Base-by-base conservation (phyloP, 306 rosid genomes). In the Begonia fuchsioides region DNA sequence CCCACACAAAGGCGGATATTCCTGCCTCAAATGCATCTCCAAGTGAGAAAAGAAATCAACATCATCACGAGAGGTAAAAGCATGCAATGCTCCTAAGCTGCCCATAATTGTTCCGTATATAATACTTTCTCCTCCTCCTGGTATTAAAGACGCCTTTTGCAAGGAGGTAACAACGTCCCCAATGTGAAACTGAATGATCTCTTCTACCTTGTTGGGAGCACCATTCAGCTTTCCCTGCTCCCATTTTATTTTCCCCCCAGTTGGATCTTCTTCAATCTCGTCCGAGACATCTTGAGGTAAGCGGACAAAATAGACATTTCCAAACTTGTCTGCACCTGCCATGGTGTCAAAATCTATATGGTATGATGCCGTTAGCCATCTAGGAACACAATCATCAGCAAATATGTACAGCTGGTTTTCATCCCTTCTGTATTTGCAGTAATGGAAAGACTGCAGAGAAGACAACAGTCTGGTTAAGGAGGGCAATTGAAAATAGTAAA, bases 11-110 rank as follows among this genome's bases (percentile, higher is more conserved):
- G 95, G 95, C 0, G 94, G 95, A 68, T 84, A 72, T 50, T 90
- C 95, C 80, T 90, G 97, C 74, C 97, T 90, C 84, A 90, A 4
- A 63, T 84, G 82, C 97, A 90, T 90, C 82, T 84, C 97, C 82
- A 90, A 58, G 68, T 84, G 95, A 58, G 95, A 90, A 58, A 90
- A 90, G 87, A 90, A 90, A 63, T 84, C 97, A 50, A 90, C 93
- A 38, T 90, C 97, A 39, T 90, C 97, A 12, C 95, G 92, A 43
- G 95, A 90, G 35, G 97, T 84, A 71, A 90, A 90, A 26, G 97
- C 93, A 44, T 72, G 93, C 54, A 90, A 69, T 54, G 98, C 95
- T 35, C 95, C 98, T 57, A 90, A 60, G 61, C 98, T 82, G 62
- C 98, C 98, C 98, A 90, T 90, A 54, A 71, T 79, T 41, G 98